A percentile compares a stretch with the other conserved stretches of the same genome.
phyloP scores from a whole-genome alignment of 306 rosid species.

The Cicer chorassanicum region DNA sequence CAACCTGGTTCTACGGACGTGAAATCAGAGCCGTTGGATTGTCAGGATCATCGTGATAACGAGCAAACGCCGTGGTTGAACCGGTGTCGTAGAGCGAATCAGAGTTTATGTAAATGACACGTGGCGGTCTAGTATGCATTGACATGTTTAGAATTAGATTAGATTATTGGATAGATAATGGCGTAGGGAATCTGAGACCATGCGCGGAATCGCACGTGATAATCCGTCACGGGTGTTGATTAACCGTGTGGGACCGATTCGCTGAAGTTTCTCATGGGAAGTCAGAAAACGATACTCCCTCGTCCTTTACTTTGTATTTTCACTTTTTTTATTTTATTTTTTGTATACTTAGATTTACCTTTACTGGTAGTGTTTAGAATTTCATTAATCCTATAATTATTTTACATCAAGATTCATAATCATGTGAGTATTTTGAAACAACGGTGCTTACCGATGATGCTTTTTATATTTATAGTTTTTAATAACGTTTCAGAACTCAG shows the following conservation, averaged over 20 bases:
- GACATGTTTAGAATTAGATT: conserved; percentile 31
- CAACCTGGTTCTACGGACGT: conserved; percentile 46
- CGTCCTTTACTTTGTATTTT: not conserved
- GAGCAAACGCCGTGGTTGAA: conserved; percentile 63
- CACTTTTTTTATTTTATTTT: not conserved
- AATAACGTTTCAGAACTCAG: too few relatives aligned
- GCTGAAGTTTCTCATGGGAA: conserved; percentile 64
- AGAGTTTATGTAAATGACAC: conserved; percentile 63
- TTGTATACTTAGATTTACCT: conserved; percentile 11
- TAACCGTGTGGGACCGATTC: conserved; percentile 57
- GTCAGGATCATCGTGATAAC: conserved; percentile 39
- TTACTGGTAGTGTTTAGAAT: not conserved
- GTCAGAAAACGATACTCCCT: conserved; percentile 33
- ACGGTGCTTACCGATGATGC: too few relatives aligned
- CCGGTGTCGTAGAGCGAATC: conserved; percentile 55
- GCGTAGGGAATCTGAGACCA: conserved; percentile 51
- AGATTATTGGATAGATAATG: conserved; percentile 25
- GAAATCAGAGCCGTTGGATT: conserved; percentile 68
- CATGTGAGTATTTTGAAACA: conserved; percentile 4
- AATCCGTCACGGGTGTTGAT: conserved; percentile 57
- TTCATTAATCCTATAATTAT: conserved; percentile 1
- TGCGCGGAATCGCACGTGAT: conserved; percentile 57
- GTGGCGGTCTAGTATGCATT: not conserved
- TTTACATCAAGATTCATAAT: not conserved
- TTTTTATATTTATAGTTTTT: too few relatives aligned